Evolutionary conservation across 768 basidiomycete species (phyloP), one percentile per base, ranked within the genome.

Genomic region (Lactifluus piperatus): DNA sequence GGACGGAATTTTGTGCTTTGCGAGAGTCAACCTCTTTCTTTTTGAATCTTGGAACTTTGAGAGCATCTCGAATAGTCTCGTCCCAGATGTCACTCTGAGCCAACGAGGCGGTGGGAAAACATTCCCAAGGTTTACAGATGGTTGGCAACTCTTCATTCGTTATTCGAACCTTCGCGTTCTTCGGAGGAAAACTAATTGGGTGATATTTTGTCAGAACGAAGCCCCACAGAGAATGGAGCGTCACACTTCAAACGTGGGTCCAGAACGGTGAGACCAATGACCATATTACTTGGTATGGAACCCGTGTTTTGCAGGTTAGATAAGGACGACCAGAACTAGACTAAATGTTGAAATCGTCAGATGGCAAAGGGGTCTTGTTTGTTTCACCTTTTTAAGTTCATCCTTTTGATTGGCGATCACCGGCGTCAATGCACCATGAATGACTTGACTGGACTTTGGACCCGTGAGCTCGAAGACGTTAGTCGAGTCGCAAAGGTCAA

Each of bases 391-490:
- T 56, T 74, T 77, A 56, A 88, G 85, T 11, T 83, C 84, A 36
- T 70, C 71, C 44, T 81, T 73, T 3, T 77, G 71, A 44, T 84
- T 79, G 6, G 47, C 41, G 24, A 24, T 37, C 4, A 44, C 44
- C 30, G 64, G 64, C 13, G 62, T 64, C 41, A 80, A 32, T 14
- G 75, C 73, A 9, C 74, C 72, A 29, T 65, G 64, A 29, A 81
- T 54, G 11, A 94, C 81, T 67, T 88, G 86, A 54, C 79, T 89
- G 0, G 88, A 78, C 68, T 83, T 88, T 3, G 91, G 91, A 3
- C 95, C 95, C 76, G 88, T 87, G 34, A 97, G 81, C 69, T 98
- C 94, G 65, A 95, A 95, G 5, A 84, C 77, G 61, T 88, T 89
- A 44, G 92, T 65, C 50, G 83, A 80, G 2, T 81, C 82, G 56